These are phyloP conservation scores for Corchorus capsularis DNA, from an alignment of 345 rosid genomes.

Conservation along the genomic window DNA sequence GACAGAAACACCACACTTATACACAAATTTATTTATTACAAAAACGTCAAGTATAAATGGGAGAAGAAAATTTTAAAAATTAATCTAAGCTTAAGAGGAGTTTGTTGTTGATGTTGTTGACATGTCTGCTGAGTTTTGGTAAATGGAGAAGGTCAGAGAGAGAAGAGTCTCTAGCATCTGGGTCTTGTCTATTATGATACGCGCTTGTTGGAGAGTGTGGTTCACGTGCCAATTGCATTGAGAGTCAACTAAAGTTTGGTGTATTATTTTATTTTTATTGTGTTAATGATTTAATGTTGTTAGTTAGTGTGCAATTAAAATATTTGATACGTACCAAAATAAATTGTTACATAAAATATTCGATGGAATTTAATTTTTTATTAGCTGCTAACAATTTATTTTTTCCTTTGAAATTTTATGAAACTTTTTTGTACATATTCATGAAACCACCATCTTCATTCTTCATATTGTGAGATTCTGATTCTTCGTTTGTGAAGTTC, in stretches of 20 bases:
- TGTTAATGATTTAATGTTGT: neutral
- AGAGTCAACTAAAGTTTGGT: constrained; percentile 13
- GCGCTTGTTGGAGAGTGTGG: neutral
- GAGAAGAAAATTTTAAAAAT: neutral
- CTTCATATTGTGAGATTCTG: neutral
- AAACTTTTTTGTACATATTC: neutral
- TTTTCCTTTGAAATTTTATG: neutral
- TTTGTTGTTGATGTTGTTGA: constrained; percentile 21
- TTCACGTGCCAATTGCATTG: constrained; percentile 8
- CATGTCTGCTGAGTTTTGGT: constrained; percentile 20
- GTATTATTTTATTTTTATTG: neutral
- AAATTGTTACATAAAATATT: too few species aligned
- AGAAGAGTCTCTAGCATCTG: neutral
- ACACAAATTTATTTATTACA: neutral
- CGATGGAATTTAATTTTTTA: too few species aligned
- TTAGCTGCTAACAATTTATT: too few species aligned
- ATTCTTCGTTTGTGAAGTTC: too few species aligned
- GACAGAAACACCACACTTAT: neutral
- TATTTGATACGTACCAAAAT: neutral
- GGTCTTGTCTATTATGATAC: neutral
- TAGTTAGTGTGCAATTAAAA: neutral
- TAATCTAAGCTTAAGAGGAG: constrained; percentile 6
- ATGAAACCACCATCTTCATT: neutral
- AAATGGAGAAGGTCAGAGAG: constrained; percentile 3
- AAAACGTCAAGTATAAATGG: neutral